Evolutionary conservation across 108 stramenopile genomes (phyloP), one percentile per base, ranked within the genome.

Genomic region (Parmales sp.): DNA sequence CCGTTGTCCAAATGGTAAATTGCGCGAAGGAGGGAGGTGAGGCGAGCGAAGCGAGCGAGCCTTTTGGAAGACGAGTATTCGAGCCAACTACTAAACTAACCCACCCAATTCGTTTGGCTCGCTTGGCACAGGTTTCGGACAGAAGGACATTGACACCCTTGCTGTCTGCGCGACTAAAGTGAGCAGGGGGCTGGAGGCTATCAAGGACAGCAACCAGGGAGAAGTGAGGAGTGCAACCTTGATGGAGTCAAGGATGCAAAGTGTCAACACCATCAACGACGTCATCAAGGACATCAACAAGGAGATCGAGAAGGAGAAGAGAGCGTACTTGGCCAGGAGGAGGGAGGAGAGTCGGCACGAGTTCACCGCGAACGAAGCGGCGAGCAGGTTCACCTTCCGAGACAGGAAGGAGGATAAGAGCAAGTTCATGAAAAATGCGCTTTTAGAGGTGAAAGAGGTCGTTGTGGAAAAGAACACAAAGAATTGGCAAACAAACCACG

Each of bases 1-100:
- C 79, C 29, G 80, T 70, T 13, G 74, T 83, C 43, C 78, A 86
- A 72, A 80, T 83, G 74, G 50, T 81, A 31, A 86, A 86, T 43
- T 82, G 83, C 48, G 78, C 68, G 44, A 69, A 34, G 54, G 51
- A 71, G 46, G 76, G 78, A 51, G 74, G 67, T 20, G n/a, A n/a
- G n/a, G n/a, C n/a, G n/a, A n/a, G n/a, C n/a, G n/a, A n/a, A n/a
- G n/a, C n/a, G n/a, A n/a, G n/a, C n/a, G n/a, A n/a, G n/a, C n/a
- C n/a, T n/a, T n/a, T n/a, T n/a, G n/a, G n/a, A n/a, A n/a, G n/a
- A n/a, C n/a, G n/a, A n/a, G n/a, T n/a, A n/a, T n/a, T n/a, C n/a
- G n/a, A n/a, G n/a, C n/a, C n/a, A n/a, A n/a, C n/a, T n/a, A n/a
- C n/a, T n/a, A n/a, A n/a, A n/a, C n/a, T n/a, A n/a, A n/a, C n/a